These are phyloP conservation scores for Puya raimondii DNA, from an alignment of 176 grass and related monocot genomes.

Conservation along the genomic window DNA sequence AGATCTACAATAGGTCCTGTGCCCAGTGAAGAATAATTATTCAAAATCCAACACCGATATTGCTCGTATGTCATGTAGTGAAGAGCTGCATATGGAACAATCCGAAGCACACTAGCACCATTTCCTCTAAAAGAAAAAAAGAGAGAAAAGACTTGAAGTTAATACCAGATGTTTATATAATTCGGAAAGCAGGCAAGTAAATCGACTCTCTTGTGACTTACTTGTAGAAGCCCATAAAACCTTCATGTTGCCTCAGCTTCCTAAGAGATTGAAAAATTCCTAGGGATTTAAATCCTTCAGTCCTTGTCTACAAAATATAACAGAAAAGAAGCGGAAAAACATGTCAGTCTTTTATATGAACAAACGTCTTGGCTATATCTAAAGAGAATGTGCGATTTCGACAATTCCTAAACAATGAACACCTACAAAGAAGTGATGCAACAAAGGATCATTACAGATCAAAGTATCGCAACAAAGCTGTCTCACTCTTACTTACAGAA, in stretches of 20 bases:
- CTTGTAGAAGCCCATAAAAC: constrained; percentile 87
- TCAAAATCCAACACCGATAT: constrained; percentile 81
- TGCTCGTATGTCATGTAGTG: constrained; percentile 95
- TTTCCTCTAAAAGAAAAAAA: constrained; percentile 61
- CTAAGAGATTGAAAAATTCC: constrained; percentile 67
- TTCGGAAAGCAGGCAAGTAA: not conserved
- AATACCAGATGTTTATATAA: constrained; percentile 1
- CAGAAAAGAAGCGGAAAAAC: not conserved
- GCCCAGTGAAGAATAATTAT: constrained; percentile 67
- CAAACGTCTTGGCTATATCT: not conserved
- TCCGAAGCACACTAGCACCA: constrained; percentile 89
- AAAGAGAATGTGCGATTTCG: too few relatives aligned
- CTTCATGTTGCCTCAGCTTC: constrained; percentile 72
- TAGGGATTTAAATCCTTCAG: constrained; percentile 71
- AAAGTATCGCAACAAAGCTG: not conserved
- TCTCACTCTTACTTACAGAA: too few relatives aligned
- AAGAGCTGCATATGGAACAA: constrained; percentile 89
- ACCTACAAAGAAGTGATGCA: not conserved
- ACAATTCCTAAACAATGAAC: not conserved
- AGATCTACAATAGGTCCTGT: constrained; percentile 80
- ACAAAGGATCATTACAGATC: not conserved
- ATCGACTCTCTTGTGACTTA: constrained; percentile 24
- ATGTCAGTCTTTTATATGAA: not conserved
- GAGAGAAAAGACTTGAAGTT: constrained; percentile 9
- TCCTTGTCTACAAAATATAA: constrained; percentile 49